Conservation (phyloP, 2,329 filamentous ascomycete species). For the Pseudogymnoascus sp. region DNA sequence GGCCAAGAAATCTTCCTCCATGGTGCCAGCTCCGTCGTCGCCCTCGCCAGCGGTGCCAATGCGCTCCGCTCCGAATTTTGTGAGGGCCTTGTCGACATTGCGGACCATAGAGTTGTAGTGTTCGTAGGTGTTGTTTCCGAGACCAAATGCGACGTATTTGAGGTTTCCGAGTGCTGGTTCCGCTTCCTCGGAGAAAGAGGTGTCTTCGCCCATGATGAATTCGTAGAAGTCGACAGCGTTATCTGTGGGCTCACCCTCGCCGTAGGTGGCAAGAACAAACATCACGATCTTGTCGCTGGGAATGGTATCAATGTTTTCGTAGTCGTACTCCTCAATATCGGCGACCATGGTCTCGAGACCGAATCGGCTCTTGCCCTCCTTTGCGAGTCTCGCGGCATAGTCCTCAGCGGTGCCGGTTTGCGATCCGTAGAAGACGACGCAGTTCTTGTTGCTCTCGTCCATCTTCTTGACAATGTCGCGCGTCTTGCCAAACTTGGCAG, state of each 20-base stretch:
- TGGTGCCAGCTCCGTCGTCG: slow-evolving; percentile 94
- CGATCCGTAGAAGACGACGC: slow-evolving; percentile 95
- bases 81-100: slow-evolving; percentile 72
- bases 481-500: slow-evolving; percentile 71
- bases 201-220: slow-evolving; percentile 77
- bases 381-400: slow-evolving; percentile 90
- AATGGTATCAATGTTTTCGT: slow-evolving; percentile 82
- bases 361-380: slow-evolving; percentile 94
- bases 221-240: slow-evolving; percentile 99
- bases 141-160: slow-evolving; percentile 89
- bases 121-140: slow-evolving; percentile 99
- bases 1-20: slow-evolving; percentile 98
- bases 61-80: slow-evolving; percentile 72
- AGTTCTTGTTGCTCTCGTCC: slow-evolving; percentile 93
- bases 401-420: slow-evolving; percentile 98
- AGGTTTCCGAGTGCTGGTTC: slow-evolving; percentile 72
- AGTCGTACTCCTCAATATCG: slow-evolving; percentile 96
- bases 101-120: slow-evolving; percentile 99
- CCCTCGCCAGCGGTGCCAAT: slow-evolving; percentile 89
- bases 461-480: slow-evolving; percentile 92
- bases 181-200: slow-evolving; percentile 66
- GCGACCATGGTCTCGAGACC: slow-evolving; percentile 97
- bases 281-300: slow-evolving; percentile 86
- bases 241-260: slow-evolving; percentile 96
- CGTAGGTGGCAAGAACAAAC: slow-evolving; percentile 95